These are phyloP conservation scores for Cryptococcus sp. DNA, from an alignment of 1,284 basidiomycete genomes.

Conservation along the genomic window DNA sequence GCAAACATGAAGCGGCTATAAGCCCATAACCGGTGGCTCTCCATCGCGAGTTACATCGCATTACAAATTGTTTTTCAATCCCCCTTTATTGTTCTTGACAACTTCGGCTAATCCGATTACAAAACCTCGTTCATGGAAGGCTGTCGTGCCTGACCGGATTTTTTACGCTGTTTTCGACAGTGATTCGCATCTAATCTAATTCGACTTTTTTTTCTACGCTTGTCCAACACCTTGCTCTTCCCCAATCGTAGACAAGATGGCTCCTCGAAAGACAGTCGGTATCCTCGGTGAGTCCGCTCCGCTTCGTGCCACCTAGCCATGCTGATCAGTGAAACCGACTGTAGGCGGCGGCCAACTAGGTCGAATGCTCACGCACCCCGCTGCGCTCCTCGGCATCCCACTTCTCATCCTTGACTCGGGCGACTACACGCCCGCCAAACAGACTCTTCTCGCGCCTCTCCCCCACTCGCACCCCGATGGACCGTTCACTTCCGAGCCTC, in stretches of 20 bases:
- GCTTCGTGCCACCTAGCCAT: neutral
- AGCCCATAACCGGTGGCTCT: no score
- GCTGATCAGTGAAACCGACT: conserved; percentile 1
- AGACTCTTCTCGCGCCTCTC: conserved; percentile 67
- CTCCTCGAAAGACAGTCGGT: conserved; percentile 50
- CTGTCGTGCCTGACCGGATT: neutral
- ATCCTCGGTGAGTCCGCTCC: conserved; percentile 44
- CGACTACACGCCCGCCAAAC: conserved; percentile 82
- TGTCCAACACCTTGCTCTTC: conserved; percentile 6
- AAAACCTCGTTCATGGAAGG: no score
- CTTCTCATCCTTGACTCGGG: conserved; percentile 88
- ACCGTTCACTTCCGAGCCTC: conserved; percentile 77
- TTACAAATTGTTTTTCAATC: no score
- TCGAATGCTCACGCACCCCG: conserved; percentile 92
- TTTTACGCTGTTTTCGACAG: neutral
- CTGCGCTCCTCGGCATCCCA: conserved; percentile 82
- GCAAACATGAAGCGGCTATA: no score
- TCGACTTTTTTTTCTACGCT: neutral
- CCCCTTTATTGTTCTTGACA: no score
- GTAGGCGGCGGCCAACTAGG: conserved; percentile 95
- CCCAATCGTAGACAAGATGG: conserved; percentile 29
- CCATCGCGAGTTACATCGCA: no score
- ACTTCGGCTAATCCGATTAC: no score
- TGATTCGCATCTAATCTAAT: neutral
- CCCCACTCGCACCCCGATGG: conserved; percentile 76